A percentile compares a stretch with the other conserved stretches of the same genome.
Conservation (phyloP, 352 stramenopile genomes). For the Globisporangium viniferum region DNA sequence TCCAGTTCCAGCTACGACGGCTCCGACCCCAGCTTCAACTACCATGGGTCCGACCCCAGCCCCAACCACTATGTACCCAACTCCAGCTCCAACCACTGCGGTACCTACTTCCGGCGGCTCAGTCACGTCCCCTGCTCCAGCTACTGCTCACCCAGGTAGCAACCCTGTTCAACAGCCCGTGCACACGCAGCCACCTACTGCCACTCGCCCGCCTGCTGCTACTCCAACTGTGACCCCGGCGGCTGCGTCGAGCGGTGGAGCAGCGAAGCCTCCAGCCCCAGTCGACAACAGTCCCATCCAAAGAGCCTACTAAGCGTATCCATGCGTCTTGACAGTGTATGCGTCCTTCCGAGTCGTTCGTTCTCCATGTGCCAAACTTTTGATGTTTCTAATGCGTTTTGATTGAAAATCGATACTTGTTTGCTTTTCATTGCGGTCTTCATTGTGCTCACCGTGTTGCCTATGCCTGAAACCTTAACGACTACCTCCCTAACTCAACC, state of each 20-base stretch:
- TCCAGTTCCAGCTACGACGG: not conserved
- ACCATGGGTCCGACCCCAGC: not conserved
- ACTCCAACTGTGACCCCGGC: slow-evolving; percentile 5
- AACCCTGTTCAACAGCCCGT: not conserved
- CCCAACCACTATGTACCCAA: not conserved
- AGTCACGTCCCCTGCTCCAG: not conserved
- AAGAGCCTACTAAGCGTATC: slow-evolving; percentile 1
- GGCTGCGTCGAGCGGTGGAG: not conserved
- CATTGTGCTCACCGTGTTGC: not conserved
- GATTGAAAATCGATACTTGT: not conserved
- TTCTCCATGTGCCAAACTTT: not conserved
- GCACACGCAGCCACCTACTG: not conserved
- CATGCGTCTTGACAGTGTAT: not conserved
- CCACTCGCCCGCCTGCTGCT: not conserved
- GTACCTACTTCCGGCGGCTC: not conserved
- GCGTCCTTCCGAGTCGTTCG: not conserved
- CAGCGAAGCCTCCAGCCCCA: not conserved
- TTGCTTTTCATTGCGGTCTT: not conserved
- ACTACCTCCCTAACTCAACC: not conserved
- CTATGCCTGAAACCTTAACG: not conserved
- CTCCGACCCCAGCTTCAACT: not conserved
- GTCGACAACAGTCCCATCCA: slow-evolving; percentile 4
- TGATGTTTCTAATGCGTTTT: not conserved
- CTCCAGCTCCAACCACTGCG: not conserved
- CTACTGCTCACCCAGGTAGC: not conserved